phyloP scores from a whole-genome alignment of 2,329 filamentous ascomycete genomes.

The Aspergillus novofumigatus region DNA sequence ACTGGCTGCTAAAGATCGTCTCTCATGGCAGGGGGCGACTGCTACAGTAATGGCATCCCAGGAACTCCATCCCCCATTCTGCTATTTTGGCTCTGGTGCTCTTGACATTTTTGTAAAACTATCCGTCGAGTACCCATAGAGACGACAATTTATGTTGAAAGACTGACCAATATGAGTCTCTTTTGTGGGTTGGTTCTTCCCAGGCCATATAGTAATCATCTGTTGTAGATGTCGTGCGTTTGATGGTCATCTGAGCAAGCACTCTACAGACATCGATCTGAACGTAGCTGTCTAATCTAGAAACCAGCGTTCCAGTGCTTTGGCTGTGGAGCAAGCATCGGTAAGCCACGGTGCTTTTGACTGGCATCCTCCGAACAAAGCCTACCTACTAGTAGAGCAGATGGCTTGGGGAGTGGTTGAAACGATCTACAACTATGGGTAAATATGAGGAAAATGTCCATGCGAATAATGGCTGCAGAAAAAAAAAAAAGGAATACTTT shows the following conservation, averaged over 20 bases:
- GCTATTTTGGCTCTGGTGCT: not conserved
- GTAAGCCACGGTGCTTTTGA: slow-evolving; percentile 8
- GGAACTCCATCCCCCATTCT: not conserved
- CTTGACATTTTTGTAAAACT: not conserved
- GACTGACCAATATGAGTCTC: not conserved
- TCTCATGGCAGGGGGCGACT: not conserved
- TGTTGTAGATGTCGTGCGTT: not conserved
- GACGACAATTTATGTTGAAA: not conserved
- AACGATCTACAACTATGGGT: slow-evolving; percentile 12
- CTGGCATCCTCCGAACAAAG: slow-evolving; percentile 9
- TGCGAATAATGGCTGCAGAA: not conserved
- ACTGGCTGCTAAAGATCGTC: not conserved
- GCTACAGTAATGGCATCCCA: not conserved
- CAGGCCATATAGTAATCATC: not conserved
- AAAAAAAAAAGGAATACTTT: not conserved
- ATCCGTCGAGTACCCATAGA: not conserved
- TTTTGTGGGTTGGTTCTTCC: not conserved
- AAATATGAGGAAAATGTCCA: not conserved
- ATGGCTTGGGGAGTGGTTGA: not conserved
- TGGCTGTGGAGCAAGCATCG: slow-evolving; percentile 8
- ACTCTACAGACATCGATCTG: not conserved
- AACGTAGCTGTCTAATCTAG: not conserved
- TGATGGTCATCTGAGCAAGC: not conserved
- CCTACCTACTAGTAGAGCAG: slow-evolving; percentile 1
- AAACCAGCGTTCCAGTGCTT: not conserved